These are phyloP conservation scores for Pleurotus tuoliensis DNA, from an alignment of 768 basidiomycete species.

Conservation along the genomic window DNA sequence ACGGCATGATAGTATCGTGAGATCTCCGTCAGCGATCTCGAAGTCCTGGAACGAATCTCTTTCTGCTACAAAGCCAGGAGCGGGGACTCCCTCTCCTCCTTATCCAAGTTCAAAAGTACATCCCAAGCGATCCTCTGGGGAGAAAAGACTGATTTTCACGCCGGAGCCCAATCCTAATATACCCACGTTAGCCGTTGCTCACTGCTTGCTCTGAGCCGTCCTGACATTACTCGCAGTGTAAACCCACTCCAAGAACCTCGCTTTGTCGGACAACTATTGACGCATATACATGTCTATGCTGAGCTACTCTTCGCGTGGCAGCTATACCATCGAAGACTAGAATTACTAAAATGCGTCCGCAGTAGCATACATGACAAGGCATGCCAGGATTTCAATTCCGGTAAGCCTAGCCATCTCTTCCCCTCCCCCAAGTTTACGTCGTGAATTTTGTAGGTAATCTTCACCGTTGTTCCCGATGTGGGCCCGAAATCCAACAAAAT, in stretches of 20 bases:
- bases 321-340: conserved; percentile 63
- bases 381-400: conserved; percentile 25
- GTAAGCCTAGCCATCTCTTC: conserved; percentile 20
- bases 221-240: background rate
- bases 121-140: background rate
- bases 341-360: conserved; percentile 66
- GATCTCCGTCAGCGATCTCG: conserved; percentile 33
- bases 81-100: background rate
- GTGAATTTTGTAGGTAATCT: conserved; percentile 34
- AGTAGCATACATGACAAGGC: conserved; percentile 13
- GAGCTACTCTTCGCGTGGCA: conserved; percentile 76
- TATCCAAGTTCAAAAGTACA: background rate
- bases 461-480: conserved; percentile 45
- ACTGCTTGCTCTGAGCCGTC: background rate
- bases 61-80: background rate
- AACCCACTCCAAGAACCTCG: background rate
- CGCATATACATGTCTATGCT: conserved; percentile 68
- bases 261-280: conserved; percentile 7
- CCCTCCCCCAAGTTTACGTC: conserved; percentile 4
- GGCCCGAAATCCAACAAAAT: conserved; percentile 26
- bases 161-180: background rate
- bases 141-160: background rate
- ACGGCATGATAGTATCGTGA: conserved; percentile 11
- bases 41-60: conserved; percentile 54
- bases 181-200: background rate